phyloP scores from a whole-genome alignment of 768 basidiomycete species.

The Termitomyces sp. region DNA sequence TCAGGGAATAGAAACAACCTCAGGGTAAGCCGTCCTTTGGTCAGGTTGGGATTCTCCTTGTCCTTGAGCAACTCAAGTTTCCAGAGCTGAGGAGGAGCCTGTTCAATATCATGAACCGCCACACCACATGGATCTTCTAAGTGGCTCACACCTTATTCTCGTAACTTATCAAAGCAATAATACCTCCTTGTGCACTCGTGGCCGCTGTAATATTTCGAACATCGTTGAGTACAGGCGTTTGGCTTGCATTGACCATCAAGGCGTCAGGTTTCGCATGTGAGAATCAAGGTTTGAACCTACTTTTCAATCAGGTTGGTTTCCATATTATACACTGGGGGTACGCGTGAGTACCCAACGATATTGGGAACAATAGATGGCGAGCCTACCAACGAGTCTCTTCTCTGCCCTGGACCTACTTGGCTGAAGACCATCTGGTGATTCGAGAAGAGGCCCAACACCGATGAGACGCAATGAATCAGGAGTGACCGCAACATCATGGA shows the following conservation, averaged over 20 bases:
- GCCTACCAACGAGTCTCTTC: constrained; percentile 70
- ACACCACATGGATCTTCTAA: neutral
- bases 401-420: constrained; percentile 70
- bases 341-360: neutral
- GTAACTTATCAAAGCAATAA: constrained; percentile 67
- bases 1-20: constrained; percentile 24
- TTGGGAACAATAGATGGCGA: neutral
- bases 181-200: constrained; percentile 41
- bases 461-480: constrained; percentile 62
- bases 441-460: constrained; percentile 64
- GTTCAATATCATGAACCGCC: neutral
- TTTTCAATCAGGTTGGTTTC: constrained; percentile 64
- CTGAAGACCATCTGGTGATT: constrained; percentile 57
- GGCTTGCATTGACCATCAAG: constrained; percentile 33
- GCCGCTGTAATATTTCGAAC: constrained; percentile 69
- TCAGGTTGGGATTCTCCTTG: constrained; percentile 29
- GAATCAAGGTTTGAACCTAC: constrained; percentile 29
- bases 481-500: constrained; percentile 71
- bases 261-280: neutral
- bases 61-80: constrained; percentile 47
- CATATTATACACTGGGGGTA: constrained; percentile 58
- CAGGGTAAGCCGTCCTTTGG: constrained; percentile 34
- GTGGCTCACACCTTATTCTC: constrained; percentile 56
- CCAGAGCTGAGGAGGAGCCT: constrained; percentile 82
- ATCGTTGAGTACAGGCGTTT: constrained; percentile 70